Conservation (phyloP, 192 early-diverging fungal species). For the Chytriomyces confervae region DNA sequence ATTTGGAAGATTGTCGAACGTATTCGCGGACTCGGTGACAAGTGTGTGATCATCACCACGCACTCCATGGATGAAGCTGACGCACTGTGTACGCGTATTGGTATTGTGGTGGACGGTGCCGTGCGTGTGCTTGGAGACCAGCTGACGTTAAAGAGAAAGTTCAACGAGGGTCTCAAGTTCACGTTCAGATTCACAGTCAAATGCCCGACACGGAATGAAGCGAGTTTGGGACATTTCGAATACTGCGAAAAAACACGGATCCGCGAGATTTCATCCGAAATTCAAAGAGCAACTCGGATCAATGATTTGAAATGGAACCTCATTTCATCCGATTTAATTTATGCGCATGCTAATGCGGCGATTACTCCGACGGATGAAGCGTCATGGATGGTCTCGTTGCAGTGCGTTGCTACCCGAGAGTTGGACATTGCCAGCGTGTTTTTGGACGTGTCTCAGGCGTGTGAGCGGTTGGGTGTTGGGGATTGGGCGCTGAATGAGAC, state of each 20-base stretch:
- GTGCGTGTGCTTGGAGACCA: constrained; percentile 38
- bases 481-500: constrained; percentile 78
- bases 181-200: constrained; percentile 26
- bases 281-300: background rate
- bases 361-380: background rate
- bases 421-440: constrained; percentile 39
- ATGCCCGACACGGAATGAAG: background rate
- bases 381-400: constrained; percentile 41
- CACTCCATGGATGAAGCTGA: constrained; percentile 78
- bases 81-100: constrained; percentile 48
- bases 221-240: background rate
- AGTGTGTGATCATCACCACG: constrained; percentile 62
- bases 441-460: constrained; percentile 24
- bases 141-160: constrained; percentile 43
- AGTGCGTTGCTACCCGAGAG: constrained; percentile 3
- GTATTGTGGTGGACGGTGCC: constrained; percentile 44
- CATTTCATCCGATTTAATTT: constrained; percentile 22
- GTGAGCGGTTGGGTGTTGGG: constrained; percentile 19
- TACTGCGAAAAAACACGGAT: background rate
- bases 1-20: constrained; percentile 61
- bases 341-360: constrained; percentile 23
- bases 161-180: constrained; percentile 46
- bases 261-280: constrained; percentile 3
- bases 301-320: constrained; percentile 6
- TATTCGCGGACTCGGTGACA: constrained; percentile 46